phyloP scores from a whole-genome alignment of 2,329 filamentous ascomycete species.

The Graphium sp. region DNA sequence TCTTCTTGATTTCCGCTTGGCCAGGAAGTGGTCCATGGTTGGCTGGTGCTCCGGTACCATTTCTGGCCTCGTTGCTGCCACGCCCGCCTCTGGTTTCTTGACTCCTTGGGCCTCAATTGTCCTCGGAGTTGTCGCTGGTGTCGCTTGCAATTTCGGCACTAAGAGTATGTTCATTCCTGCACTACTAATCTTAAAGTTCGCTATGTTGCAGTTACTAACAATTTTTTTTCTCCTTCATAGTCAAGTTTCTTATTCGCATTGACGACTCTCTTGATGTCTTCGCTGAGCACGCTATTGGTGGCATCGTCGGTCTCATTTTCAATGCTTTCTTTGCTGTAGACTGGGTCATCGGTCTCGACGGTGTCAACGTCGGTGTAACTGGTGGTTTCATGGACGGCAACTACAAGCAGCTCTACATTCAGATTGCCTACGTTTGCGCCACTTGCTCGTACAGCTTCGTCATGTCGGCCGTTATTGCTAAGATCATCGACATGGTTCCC shows the following conservation, averaged over 20 bases:
- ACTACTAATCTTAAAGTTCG: too few species aligned
- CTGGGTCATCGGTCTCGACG: conserved; percentile 59
- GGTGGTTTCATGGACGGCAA: conserved; percentile 66
- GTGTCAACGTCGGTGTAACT: conserved; percentile 49
- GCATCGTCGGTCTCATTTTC: conserved; percentile 54
- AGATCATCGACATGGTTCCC: conserved; percentile 57
- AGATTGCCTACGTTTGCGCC: conserved; percentile 60
- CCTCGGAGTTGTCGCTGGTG: conserved; percentile 48
- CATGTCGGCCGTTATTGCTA: conserved; percentile 58
- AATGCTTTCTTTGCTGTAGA: conserved; percentile 56
- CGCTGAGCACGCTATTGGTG: conserved; percentile 53
- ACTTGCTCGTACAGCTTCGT: conserved; percentile 52
- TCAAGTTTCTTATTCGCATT: conserved; percentile 46
- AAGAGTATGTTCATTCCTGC: conserved; percentile 22
- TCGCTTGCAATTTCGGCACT: conserved; percentile 51
- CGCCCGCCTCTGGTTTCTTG: conserved; percentile 52
- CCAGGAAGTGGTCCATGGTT: conserved; percentile 79
- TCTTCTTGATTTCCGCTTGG: conserved; percentile 85
- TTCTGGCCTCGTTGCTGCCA: conserved; percentile 53
- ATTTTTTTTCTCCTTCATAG: conserved; percentile 10
- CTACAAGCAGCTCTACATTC: conserved; percentile 60
- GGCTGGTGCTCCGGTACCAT: conserved; percentile 59
- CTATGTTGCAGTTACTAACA: conserved; percentile 5
- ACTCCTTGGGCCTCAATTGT: conserved; percentile 50
- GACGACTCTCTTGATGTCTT: conserved; percentile 59